Conservation (phyloP, 2,329 filamentous ascomycete species). For the Fusarium pseudoanthophilum region DNA sequence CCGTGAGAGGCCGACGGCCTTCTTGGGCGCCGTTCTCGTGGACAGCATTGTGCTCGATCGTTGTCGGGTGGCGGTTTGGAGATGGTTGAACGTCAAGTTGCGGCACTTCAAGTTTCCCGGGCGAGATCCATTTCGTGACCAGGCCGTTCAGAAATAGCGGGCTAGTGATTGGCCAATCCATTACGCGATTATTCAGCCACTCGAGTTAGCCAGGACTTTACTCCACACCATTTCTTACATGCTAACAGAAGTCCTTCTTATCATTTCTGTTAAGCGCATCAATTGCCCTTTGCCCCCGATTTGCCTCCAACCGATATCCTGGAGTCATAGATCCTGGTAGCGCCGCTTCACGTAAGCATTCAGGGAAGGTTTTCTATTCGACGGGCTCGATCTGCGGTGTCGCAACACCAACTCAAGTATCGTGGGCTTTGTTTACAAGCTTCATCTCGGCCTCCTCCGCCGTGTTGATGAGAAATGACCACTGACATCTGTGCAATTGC, state of each 20-base stretch:
- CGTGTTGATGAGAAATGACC: conserved; percentile 23
- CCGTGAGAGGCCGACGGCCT: conserved; percentile 55
- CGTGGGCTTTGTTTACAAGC: conserved; percentile 7
- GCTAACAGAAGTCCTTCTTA: conserved; percentile 22
- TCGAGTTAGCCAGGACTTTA: conserved; percentile 46
- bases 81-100: conserved; percentile 47
- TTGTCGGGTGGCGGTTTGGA: conserved; percentile 48
- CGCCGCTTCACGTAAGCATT: conserved; percentile 30
- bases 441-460: conserved; percentile 7
- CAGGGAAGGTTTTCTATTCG: conserved; percentile 27
- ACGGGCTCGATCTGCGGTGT: conserved; percentile 11
- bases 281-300: conserved; percentile 6
- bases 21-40: conserved; percentile 55
- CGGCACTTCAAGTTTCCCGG: conserved; percentile 52
- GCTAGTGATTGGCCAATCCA: conserved; percentile 57
- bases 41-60: conserved; percentile 57
- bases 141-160: conserved; percentile 50
- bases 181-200: conserved; percentile 44
- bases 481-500: conserved; percentile 8
- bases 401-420: conserved; percentile 28
- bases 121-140: conserved; percentile 47
- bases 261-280: conserved; percentile 32
- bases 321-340: conserved; percentile 43
- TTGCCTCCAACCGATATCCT: conserved; percentile 25
- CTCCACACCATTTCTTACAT: neutral